Evolutionary conservation across 1,139 yeast species (phyloP).

Genomic region (Yamadazyma atmosphaerica): DNA sequence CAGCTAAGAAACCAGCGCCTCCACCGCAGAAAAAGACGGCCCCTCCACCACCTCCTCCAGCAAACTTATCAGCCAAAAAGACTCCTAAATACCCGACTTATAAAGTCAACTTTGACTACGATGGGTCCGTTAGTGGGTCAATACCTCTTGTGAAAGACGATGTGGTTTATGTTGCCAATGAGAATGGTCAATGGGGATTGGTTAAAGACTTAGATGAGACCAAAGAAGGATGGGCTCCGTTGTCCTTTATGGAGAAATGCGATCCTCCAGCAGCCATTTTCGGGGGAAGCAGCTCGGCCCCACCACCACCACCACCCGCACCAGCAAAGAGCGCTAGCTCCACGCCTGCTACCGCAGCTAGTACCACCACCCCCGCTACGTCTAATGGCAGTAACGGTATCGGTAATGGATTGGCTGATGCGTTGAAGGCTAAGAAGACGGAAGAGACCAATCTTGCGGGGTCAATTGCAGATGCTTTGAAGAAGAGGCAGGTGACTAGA

Average conservation of each 20-base stretch:
- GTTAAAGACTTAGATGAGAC: slow-evolving; percentile 76
- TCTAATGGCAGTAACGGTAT: slow-evolving; percentile 29
- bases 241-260: slow-evolving; percentile 77
- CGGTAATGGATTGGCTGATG: slow-evolving; percentile 75
- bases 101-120: slow-evolving; percentile 86
- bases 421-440: slow-evolving; percentile 64
- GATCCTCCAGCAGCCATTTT: slow-evolving; percentile 39
- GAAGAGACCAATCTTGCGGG: slow-evolving; percentile 73
- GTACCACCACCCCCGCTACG: too few species aligned
- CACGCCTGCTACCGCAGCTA: too few species aligned
- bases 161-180: slow-evolving; percentile 67
- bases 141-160: slow-evolving; percentile 77
- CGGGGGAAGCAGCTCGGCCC: slow-evolving; percentile 25
- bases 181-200: slow-evolving; percentile 87
- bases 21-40: slow-evolving; percentile 31
- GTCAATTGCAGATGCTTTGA: slow-evolving; percentile 87
- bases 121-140: slow-evolving; percentile 81
- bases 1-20: slow-evolving; percentile 35
- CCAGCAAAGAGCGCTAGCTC: slow-evolving; percentile 9
- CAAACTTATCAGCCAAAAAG: slow-evolving; percentile 57
- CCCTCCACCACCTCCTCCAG: slow-evolving; percentile 43
- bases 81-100: slow-evolving; percentile 75
- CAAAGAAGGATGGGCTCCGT: slow-evolving; percentile 96
- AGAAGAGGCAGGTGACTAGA: slow-evolving; percentile 78
- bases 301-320: slow-evolving; percentile 37